These are phyloP conservation scores for Pseudogymnoascus sp. DNA, from an alignment of 2,329 filamentous ascomycete species.

Conservation along the genomic window DNA sequence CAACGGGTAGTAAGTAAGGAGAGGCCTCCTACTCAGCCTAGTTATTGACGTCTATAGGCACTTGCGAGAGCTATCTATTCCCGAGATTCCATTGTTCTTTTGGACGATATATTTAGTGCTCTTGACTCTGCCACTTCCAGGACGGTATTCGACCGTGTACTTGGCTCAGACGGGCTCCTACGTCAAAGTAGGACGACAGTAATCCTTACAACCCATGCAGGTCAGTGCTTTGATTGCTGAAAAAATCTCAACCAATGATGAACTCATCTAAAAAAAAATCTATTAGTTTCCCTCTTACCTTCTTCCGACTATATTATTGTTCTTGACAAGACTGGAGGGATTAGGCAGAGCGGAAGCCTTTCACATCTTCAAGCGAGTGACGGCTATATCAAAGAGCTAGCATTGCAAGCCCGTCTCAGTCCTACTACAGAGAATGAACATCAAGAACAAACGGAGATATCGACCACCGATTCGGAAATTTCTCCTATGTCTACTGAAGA, in stretches of 20 bases:
- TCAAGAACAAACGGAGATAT: background rate
- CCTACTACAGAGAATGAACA: background rate
- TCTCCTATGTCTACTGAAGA: background rate
- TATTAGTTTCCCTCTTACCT: background rate
- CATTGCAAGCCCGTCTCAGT: background rate
- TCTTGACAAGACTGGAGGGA: background rate
- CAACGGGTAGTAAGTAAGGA: conserved; percentile 14
- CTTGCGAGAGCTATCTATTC: conserved; percentile 21
- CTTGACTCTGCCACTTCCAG: conserved; percentile 20
- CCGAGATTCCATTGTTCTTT: conserved; percentile 15
- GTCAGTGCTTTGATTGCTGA: background rate
- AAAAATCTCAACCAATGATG: background rate
- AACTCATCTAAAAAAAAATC: background rate
- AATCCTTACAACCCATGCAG: conserved; percentile 31
- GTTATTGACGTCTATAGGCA: conserved; percentile 15
- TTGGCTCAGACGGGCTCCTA: conserved; percentile 15
- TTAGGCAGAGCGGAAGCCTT: background rate
- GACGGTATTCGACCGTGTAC: conserved; percentile 14
- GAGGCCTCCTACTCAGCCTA: background rate
- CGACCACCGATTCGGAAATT: background rate
- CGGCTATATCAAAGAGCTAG: background rate
- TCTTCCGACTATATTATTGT: background rate
- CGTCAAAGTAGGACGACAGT: conserved; percentile 27
- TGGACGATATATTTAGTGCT: conserved; percentile 23
- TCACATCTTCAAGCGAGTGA: background rate